Conservation (phyloP, 352 stramenopile species). For the Globisporangium splendens region DNA sequence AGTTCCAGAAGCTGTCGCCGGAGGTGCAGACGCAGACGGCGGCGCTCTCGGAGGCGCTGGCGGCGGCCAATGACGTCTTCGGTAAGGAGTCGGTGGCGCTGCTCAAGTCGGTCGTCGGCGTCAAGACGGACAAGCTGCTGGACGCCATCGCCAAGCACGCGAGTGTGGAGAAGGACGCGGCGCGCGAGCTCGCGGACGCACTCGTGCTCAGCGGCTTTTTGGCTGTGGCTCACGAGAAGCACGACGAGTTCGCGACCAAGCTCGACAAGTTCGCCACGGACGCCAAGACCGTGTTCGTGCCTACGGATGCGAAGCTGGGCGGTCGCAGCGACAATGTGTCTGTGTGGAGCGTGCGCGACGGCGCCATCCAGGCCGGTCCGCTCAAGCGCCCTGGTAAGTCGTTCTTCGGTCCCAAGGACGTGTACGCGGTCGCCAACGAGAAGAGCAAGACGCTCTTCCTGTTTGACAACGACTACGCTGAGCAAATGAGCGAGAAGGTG, state of each 20-base stretch:
- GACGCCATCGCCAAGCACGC: slow-evolving; percentile 20
- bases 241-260: slow-evolving; percentile 8
- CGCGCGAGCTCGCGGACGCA: slow-evolving; percentile 23
- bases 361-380: neutral
- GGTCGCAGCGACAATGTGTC: neutral
- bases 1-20: slow-evolving; percentile 25
- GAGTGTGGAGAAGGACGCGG: slow-evolving; percentile 13
- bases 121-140: slow-evolving; percentile 19
- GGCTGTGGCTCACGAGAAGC: slow-evolving; percentile 17
- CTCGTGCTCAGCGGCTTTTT: slow-evolving; percentile 33
- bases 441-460: slow-evolving; percentile 37
- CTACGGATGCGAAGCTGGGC: slow-evolving; percentile 1
- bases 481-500: slow-evolving; percentile 24
- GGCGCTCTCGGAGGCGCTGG: slow-evolving; percentile 12
- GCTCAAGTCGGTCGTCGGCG: slow-evolving; percentile 18
- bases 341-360: neutral
- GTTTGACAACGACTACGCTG: slow-evolving; percentile 30
- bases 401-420: slow-evolving; percentile 15
- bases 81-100: slow-evolving; percentile 17
- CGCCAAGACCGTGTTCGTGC: slow-evolving; percentile 12
- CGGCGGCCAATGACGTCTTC: slow-evolving; percentile 15
- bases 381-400: slow-evolving; percentile 5
- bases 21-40: slow-evolving; percentile 17
- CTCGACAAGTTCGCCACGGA: slow-evolving; percentile 20
- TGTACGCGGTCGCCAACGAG: slow-evolving; percentile 40